Evolutionary conservation across 2,329 filamentous ascomycete genomes (phyloP), one percentile per base, ranked within the genome.

Genomic region (Aspergillus japonicus): DNA sequence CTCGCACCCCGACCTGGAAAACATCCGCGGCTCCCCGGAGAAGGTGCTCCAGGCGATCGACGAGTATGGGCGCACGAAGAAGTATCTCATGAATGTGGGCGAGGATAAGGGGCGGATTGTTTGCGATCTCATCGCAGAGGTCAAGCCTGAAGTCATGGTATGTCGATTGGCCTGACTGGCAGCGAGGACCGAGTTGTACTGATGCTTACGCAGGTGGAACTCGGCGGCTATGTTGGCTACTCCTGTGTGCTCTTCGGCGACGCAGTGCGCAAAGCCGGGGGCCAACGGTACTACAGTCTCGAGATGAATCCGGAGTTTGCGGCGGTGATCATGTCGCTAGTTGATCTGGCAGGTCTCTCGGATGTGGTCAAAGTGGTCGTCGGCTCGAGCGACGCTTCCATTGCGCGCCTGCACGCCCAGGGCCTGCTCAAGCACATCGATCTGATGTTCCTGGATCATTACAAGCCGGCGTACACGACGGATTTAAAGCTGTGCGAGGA

Each of bases 151-250:
- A 56, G 81, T 81, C 3, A 90, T 92, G 85, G 83, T 44, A 44
- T 3, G 39, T 44, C 16, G 14, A 12, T 16, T 16, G 16, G 6
- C 2, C 5, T 4, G 6, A 44, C 6, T 8, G 14, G 39, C 6
- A 7, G 16, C 6, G 16, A 16, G 14, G 4, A 5, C 5, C 5
- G 16, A 35, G 4, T 35, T 19, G 39, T 19, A 19, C 16, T 44
- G 16, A 44, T 19, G 5, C 6, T 19, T 16, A 5, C 16, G 14
- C 39, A 44, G 39, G 39, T 94, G 48, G 90, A 95, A 72, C 81
- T 94, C 0, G 90, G 91, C 49, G 89, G 89, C 51, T 95, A 94
- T 73, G 83, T 92, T 23, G 91, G 90, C 44, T 94, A 94, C 78
- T 93, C 90, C 0, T 87, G 87, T 60, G 86, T 95, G 61, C 80